These are phyloP conservation scores for Gracilaria domingensis DNA, from an alignment of 23 red algal genomes.

Conservation along the genomic window DNA sequence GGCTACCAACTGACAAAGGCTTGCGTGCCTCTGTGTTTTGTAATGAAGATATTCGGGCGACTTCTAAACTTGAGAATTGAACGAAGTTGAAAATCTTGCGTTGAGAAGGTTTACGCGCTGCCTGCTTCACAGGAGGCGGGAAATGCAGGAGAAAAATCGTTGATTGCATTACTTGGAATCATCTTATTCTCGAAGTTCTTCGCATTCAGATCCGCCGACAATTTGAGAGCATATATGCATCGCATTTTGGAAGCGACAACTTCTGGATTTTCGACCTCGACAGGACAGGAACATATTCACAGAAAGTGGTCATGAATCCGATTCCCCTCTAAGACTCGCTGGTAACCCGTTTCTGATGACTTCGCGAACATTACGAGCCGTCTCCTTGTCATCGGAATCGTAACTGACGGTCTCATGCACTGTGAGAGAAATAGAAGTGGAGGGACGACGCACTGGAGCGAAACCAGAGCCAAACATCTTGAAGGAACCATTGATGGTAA, in stretches of 20 bases:
- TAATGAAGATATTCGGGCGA: too few relatives aligned
- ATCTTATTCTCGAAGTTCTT: too few relatives aligned
- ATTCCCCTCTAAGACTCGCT: not conserved
- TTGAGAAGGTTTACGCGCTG: too few relatives aligned
- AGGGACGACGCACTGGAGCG: slow-evolving; percentile 2
- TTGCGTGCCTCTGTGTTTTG: too few relatives aligned
- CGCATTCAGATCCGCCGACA: too few relatives aligned
- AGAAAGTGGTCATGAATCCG: not conserved
- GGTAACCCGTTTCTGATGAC: slow-evolving; percentile 26
- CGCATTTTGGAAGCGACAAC: not conserved
- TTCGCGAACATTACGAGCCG: slow-evolving; percentile 4
- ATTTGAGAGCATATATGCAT: too few relatives aligned
- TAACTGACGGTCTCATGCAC: not conserved
- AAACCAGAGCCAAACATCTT: slow-evolving; percentile 11
- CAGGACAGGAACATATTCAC: not conserved
- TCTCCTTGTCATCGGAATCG: slow-evolving; percentile 22
- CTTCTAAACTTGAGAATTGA: too few relatives aligned
- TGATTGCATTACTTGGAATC: too few relatives aligned
- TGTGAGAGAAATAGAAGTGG: slow-evolving; percentile 12
- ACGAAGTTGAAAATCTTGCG: too few relatives aligned
- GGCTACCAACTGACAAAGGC: too few relatives aligned
- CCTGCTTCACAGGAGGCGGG: too few relatives aligned
- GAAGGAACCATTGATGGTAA: slow-evolving; percentile 44
- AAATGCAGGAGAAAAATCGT: too few relatives aligned
- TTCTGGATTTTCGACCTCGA: not conserved